Evolutionary conservation across 192 early-diverging fungal genomes (phyloP).

Genomic region (Podochytrium sp.): DNA sequence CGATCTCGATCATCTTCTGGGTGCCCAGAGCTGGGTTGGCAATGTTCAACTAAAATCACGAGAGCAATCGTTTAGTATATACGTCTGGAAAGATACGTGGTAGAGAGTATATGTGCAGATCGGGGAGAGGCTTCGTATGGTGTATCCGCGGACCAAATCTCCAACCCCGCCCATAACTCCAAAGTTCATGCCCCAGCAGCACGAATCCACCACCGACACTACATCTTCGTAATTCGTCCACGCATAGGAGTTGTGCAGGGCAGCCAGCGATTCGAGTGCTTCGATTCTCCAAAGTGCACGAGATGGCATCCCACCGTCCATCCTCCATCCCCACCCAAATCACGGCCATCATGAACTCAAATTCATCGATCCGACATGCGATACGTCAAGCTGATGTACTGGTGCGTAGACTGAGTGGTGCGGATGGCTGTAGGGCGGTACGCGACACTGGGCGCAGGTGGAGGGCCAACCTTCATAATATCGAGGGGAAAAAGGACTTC

Average conservation of each 20-base stretch:
- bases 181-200: too few relatives aligned
- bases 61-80: not conserved
- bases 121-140: not conserved
- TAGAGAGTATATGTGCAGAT: not conserved
- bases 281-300: not conserved
- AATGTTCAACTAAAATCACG: slow-evolving; percentile 86
- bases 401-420: not conserved
- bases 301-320: not conserved
- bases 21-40: slow-evolving; percentile 97
- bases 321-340: not conserved
- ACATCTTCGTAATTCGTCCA: too few relatives aligned
- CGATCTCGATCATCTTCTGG: slow-evolving; percentile 97
- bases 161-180: too few relatives aligned
- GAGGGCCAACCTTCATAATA: not conserved
- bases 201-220: too few relatives aligned
- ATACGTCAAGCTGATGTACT: not conserved
- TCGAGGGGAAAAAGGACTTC: not conserved
- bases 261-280: not conserved
- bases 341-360: not conserved
- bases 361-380: not conserved
- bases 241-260: too few relatives aligned
- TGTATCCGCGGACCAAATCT: not conserved
- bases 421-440: not conserved
- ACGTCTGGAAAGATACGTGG: not conserved
- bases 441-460: not conserved